Base-by-base conservation (phyloP, 371 early-diverging fungal species). In the Umbelopsis sp. region DNA sequence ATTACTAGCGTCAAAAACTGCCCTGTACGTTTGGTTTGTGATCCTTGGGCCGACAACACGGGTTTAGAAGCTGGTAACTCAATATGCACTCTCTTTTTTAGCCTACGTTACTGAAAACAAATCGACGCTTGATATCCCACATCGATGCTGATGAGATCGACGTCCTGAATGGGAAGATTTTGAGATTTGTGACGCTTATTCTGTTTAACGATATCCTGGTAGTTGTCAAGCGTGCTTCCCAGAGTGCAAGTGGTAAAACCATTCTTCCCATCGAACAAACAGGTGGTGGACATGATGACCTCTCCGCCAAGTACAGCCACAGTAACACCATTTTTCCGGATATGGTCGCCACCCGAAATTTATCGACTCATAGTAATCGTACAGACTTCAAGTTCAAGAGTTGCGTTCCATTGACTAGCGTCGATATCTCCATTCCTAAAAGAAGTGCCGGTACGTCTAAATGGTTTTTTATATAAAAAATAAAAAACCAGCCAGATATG, bases 101-200 rank as follows among this genome's bases (percentile, higher is more conserved):
- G 57, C 35, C 57, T 12, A 57, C 57, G 14, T 57, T 57, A 16
- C 16, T 57, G 4, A 57, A 57, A 35, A 29, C 11, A 7, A 35
- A 57, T 35, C 22, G 57, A 35, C 57, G 57, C 1, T 7, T 57
- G 18, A 57, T 57, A 57, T 11, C 57, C 11, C 57, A 57, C 18
- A 35, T 57, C 16, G 57, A 57, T 35, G 57, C 57, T 57, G 14
- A 57, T 35, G 57, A 57, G n/a, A 57, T 57, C 18, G 57, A 57
- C 35, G 18, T 57, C 12, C 16, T 57, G 37, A 57, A 57, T 57
- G 57, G 57, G 1, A 57, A 57, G 32, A 37, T 35, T 29, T 8
- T 57, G 57, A 57, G 57, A 35, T 57, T 35, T 35, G 57, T 57
- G 35, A 57, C 57, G 18, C 29, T 57, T 7, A 57, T 57, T 11